phyloP scores from a whole-genome alignment of 2,329 filamentous ascomycete species.

The Beauveria pseudobassiana region DNA sequence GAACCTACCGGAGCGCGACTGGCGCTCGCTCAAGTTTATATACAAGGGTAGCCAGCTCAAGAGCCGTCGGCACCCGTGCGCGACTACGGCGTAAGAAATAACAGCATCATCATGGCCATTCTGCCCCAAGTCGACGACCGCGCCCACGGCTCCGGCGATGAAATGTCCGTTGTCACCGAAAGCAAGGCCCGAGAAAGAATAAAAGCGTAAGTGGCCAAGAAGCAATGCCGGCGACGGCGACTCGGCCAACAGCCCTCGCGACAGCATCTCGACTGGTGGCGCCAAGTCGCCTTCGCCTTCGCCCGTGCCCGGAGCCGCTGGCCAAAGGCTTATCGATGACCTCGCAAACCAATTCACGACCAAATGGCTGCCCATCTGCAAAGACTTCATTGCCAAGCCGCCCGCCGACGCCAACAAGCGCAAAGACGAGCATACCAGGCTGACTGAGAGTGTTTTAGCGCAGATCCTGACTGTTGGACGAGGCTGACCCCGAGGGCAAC shows the following conservation, averaged over 20 bases:
- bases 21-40: conserved; percentile 54
- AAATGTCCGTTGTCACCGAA: conserved; percentile 42
- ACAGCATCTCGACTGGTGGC: conserved; percentile 33
- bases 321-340: conserved; percentile 54
- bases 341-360: conserved; percentile 57
- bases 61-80: conserved; percentile 50
- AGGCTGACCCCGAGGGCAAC: conserved; percentile 65
- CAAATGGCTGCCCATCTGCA: conserved; percentile 58
- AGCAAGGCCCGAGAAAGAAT: conserved; percentile 22
- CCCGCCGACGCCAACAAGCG: conserved; percentile 60
- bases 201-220: conserved; percentile 37
- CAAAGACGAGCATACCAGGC: conserved; percentile 64
- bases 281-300: conserved; percentile 18
- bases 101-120: conserved; percentile 49
- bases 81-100: conserved; percentile 55
- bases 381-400: conserved; percentile 53
- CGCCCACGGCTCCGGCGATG: conserved; percentile 33
- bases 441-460: conserved; percentile 69
- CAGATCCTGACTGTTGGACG: conserved; percentile 66
- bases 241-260: conserved; percentile 36
- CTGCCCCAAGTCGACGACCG: conserved; percentile 31
- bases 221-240: conserved; percentile 27
- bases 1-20: conserved; percentile 47
- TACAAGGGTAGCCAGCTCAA: conserved; percentile 66
- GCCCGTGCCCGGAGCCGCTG: conserved; percentile 27